Conservation (phyloP, 2,329 filamentous ascomycete genomes). For the Venturia carpophila region DNA sequence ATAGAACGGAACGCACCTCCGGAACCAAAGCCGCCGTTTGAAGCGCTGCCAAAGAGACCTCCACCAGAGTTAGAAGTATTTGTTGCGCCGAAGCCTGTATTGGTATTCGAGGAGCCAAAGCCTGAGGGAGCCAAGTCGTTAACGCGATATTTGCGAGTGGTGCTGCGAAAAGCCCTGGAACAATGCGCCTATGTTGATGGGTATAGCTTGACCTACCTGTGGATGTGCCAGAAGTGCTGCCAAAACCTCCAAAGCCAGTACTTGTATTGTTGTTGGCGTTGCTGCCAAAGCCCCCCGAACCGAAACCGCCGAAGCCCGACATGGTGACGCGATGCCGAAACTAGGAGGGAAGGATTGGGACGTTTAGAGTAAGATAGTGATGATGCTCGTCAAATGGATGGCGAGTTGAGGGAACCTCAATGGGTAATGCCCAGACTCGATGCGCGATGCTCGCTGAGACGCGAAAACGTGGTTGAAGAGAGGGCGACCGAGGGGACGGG, state of each 20-base stretch:
- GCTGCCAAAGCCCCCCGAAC: conserved; percentile 39
- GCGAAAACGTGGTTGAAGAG: neutral
- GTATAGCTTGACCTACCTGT: conserved; percentile 45
- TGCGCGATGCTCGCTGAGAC: conserved; percentile 4
- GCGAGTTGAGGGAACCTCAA: neutral
- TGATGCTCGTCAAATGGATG: neutral
- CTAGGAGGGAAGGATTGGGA: neutral
- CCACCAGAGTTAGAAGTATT: conserved; percentile 24
- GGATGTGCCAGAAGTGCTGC: conserved; percentile 31
- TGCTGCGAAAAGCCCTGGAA: conserved; percentile 15
- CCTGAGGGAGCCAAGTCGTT: conserved; percentile 33
- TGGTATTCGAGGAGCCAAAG: conserved; percentile 30
- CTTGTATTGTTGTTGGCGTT: conserved; percentile 23
- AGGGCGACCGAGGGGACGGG: neutral
- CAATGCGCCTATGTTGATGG: conserved; percentile 7
- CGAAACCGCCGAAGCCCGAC: conserved; percentile 39
- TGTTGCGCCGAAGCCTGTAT: conserved; percentile 26
- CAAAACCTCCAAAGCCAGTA: conserved; percentile 40
- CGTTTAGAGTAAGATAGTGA: neutral
- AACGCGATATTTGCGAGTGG: conserved; percentile 27
- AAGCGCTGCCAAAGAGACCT: conserved; percentile 28
- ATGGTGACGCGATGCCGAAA: conserved; percentile 12
- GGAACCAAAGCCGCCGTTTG: conserved; percentile 27
- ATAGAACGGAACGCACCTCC: conserved; percentile 19
- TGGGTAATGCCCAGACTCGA: neutral